Evolutionary conservation across 2,329 filamentous ascomycete species (phyloP), one percentile per base, ranked within the genome.

Genomic region (Microsporum ferrugineum): DNA sequence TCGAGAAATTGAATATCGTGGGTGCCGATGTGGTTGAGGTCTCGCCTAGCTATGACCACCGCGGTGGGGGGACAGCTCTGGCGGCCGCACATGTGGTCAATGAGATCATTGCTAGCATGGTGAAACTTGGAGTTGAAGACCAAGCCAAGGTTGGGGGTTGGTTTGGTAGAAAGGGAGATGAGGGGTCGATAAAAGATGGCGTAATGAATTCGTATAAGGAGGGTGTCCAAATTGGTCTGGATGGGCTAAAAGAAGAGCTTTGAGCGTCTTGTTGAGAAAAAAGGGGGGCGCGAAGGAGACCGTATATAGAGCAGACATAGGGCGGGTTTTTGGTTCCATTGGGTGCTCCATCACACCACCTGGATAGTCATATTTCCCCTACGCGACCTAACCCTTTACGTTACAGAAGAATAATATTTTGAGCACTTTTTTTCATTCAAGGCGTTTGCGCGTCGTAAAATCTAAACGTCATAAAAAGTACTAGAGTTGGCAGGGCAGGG

Each of bases 21-120:
- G 91, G 90, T 1, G 91, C 90, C 0, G 91, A 96, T 74, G 83
- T 96, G 57, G 91, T 96, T 3, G 91, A 96, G 78, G 89, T 95
- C 6, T 84, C 87, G 49, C 91, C 91, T 0, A 88, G 88, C 10
- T 96, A 95, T 71, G 89, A 96, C 77, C 86, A 87, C 8, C 77
- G 77, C 5, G 88, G 85, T 0, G 91, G 95, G 77, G 86, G 86
- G 69, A 96, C 90, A 43, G 88, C 89, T 10, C 75, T 95, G 65
- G 89, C 89, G 14, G 91, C 84, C 1, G 89, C 89, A 45, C 90
- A 95, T 79, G 82, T 95, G 43, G 88, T 84, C 0, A 95, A 87
- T 71, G 91, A 95, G 77, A 81, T 95, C n/a, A 73, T 95, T 71
- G 95, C 86, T 43, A 79, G 75, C 64, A 74, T 78, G 71, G 77